phyloP scores from a whole-genome alignment of 106 monocot genomes.

The Acorus gramineus region DNA sequence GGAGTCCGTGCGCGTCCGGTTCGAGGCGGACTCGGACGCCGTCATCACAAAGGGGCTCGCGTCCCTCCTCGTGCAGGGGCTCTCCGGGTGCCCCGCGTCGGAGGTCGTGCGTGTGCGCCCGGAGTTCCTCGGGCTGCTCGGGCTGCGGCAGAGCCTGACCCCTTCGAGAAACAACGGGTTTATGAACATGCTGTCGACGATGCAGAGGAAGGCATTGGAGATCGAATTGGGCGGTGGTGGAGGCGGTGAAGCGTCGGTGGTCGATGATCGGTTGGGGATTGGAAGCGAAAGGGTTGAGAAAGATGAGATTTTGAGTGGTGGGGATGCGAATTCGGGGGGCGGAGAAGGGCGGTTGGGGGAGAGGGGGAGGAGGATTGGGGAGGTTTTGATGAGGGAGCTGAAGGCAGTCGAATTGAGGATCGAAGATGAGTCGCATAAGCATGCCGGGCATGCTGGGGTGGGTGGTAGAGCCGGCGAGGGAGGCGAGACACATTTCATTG shows the following conservation, averaged over 20 bases:
- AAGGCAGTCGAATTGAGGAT: conserved; percentile 47
- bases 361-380: conserved; percentile 64
- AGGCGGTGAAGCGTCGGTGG: no score
- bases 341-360: conserved; percentile 7
- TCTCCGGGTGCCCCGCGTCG: conserved; percentile 36
- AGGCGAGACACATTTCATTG: conserved; percentile 91
- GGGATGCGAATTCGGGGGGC: conserved; percentile 3
- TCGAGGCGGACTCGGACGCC: conserved; percentile 85
- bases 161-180: conserved; percentile 84
- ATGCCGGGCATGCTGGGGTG: conserved; percentile 73
- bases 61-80: conserved; percentile 60
- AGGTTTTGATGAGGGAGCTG: conserved; percentile 34
- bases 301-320: neutral
- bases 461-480: conserved; percentile 19
- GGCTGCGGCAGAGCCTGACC: conserved; percentile 70
- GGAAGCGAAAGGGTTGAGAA: no score
- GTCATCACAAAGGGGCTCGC: conserved; percentile 70
- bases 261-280: neutral
- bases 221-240: neutral
- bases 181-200: conserved; percentile 74
- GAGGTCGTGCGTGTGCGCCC: conserved; percentile 37
- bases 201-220: conserved; percentile 64
- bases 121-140: conserved; percentile 60
- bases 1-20: conserved; percentile 35
- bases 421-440: conserved; percentile 69